Evolutionary conservation across 371 early-diverging fungal genomes (phyloP).

Genomic region (Entomophthora muscae): DNA sequence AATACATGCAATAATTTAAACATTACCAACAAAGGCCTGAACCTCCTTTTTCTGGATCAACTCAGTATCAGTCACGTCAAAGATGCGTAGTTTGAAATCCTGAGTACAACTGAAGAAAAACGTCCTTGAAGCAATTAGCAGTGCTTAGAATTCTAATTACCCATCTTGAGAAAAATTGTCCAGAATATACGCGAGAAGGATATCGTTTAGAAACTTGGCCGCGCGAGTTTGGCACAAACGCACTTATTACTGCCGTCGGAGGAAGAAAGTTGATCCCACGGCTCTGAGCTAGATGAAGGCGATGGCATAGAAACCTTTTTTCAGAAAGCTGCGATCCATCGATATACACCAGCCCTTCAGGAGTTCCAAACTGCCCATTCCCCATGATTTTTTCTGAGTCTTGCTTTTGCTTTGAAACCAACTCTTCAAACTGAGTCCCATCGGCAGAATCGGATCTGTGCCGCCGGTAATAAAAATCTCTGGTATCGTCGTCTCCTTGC

Average conservation of each 20-base stretch:
- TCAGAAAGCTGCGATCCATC: neutral
- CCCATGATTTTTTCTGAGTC: neutral
- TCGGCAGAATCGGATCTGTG: neutral
- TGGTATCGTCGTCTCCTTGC: neutral
- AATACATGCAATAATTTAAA: neutral
- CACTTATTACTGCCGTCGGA: neutral
- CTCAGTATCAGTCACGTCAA: neutral
- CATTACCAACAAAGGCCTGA: slow-evolving; percentile 4
- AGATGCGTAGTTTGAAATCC: slow-evolving; percentile 12
- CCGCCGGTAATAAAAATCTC: neutral
- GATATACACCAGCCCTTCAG: neutral
- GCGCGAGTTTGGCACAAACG: slow-evolving; percentile 10
- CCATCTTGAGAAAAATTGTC: slow-evolving; percentile 15
- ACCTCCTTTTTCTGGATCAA: slow-evolving; percentile 10
- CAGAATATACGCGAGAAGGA: slow-evolving; percentile 11
- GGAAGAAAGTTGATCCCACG: neutral
- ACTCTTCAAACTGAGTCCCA: neutral
- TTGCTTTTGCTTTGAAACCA: neutral
- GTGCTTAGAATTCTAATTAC: neutral
- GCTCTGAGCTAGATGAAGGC: neutral
- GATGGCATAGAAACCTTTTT: neutral
- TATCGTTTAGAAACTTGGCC: neutral
- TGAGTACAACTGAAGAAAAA: slow-evolving; percentile 12
- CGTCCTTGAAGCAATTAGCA: neutral
- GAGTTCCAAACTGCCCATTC: neutral